These are phyloP conservation scores for Calocybe cyanea DNA, from an alignment of 768 basidiomycete genomes.

Conservation along the genomic window DNA sequence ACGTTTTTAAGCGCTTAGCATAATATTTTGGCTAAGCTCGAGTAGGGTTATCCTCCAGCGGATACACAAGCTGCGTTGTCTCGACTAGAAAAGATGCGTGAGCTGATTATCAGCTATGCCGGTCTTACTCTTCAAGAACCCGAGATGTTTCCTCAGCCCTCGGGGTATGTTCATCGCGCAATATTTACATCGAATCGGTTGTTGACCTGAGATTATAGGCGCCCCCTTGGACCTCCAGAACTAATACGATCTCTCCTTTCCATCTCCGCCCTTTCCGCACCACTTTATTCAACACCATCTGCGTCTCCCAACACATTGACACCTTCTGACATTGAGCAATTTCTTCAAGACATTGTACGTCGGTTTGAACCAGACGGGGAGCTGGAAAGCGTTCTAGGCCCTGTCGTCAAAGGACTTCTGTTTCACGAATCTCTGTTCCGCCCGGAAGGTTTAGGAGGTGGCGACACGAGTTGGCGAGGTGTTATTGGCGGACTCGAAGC, in stretches of 20 bases:
- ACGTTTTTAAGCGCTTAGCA: not conserved
- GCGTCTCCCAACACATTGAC: slow-evolving; percentile 48
- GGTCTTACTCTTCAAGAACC: slow-evolving; percentile 90
- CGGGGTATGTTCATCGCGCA: slow-evolving; percentile 42
- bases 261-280: slow-evolving; percentile 63
- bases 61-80: slow-evolving; percentile 58
- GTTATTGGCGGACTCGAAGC: slow-evolving; percentile 78
- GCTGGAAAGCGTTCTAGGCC: slow-evolving; percentile 74
- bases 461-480: slow-evolving; percentile 82
- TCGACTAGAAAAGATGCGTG: slow-evolving; percentile 73
- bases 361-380: slow-evolving; percentile 81
- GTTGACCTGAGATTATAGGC: slow-evolving; percentile 35
- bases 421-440: slow-evolving; percentile 63
- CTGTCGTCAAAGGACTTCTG: slow-evolving; percentile 58
- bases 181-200: not conserved
- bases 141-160: slow-evolving; percentile 90
- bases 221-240: slow-evolving; percentile 72
- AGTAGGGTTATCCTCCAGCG: slow-evolving; percentile 55
- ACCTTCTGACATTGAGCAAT: slow-evolving; percentile 68
- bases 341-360: slow-evolving; percentile 78
- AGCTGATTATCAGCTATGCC: slow-evolving; percentile 82
- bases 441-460: slow-evolving; percentile 67
- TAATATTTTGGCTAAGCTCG: not conserved
- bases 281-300: slow-evolving; percentile 49
- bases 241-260: slow-evolving; percentile 80